phyloP scores from a whole-genome alignment of 2,329 filamentous ascomycete species.

The Xylaria arbuscula region DNA sequence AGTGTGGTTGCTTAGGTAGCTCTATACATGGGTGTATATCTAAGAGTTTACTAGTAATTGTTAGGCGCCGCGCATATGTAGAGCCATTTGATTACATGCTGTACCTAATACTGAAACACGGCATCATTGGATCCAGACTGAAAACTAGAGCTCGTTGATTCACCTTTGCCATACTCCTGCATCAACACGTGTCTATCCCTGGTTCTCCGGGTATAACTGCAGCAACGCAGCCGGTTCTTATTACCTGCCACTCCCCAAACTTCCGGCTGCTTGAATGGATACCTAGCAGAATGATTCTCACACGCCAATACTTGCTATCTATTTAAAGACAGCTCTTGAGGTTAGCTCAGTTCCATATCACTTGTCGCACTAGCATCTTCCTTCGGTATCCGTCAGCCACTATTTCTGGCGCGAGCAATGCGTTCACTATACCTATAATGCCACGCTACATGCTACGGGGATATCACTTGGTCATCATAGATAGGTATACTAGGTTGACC shows the following conservation, averaged over 20 bases:
- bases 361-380: conserved; percentile 13
- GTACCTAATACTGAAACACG: neutral
- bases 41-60: neutral
- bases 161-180: conserved; percentile 20
- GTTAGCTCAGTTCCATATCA: neutral
- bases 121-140: neutral
- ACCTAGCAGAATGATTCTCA: neutral
- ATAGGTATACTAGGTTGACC: neutral
- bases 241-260: neutral
- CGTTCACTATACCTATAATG: neutral
- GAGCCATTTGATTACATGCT: neutral
- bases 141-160: conserved; percentile 3
- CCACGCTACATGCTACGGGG: neutral
- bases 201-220: conserved; percentile 12
- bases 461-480: neutral
- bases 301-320: neutral
- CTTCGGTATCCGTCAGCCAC: conserved; percentile 6
- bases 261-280: neutral
- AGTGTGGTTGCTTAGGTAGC: too few species aligned
- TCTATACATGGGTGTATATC: too few species aligned
- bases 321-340: conserved; percentile 6
- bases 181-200: conserved; percentile 35
- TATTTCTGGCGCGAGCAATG: conserved; percentile 1
- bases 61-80: neutral
- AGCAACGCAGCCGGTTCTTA: conserved; percentile 13